Conservation (phyloP, 2,329 filamentous ascomycete genomes). For the Fusarium globosum region DNA sequence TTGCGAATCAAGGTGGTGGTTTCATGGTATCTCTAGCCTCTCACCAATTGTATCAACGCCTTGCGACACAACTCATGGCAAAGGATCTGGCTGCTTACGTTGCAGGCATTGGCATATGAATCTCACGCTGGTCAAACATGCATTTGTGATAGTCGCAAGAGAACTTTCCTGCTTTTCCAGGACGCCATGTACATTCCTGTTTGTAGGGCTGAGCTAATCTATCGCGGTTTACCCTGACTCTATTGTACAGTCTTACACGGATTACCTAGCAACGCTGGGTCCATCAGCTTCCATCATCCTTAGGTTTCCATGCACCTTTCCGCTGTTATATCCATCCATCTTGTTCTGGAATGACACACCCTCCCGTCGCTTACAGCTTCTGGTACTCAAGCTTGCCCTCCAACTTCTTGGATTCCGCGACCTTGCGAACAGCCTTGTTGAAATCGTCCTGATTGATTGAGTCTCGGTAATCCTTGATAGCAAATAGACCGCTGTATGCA, state of each 20-base stretch:
- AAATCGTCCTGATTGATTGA: conserved; percentile 98
- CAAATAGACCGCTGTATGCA: conserved; percentile 81
- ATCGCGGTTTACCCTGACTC: conserved; percentile 35
- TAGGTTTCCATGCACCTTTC: conserved; percentile 26
- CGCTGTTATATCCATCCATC: conserved; percentile 20
- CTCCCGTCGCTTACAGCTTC: conserved; percentile 74
- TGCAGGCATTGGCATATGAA: not conserved
- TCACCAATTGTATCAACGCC: not conserved
- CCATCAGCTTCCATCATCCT: conserved; percentile 24
- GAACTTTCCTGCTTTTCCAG: conserved; percentile 31
- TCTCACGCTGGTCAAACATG: conserved; percentile 14
- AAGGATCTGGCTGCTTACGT: conserved; percentile 11
- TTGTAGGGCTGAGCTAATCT: conserved; percentile 41
- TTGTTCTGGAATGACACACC: conserved; percentile 17
- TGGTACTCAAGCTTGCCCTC: conserved; percentile 98
- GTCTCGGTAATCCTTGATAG: conserved; percentile 98
- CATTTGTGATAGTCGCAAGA: conserved; percentile 1
- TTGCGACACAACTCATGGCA: not conserved
- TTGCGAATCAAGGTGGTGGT: conserved; percentile 5
- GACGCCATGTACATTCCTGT: conserved; percentile 43
- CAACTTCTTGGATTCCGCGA: conserved; percentile 96
- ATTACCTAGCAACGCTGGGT: conserved; percentile 36
- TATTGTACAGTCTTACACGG: conserved; percentile 47
- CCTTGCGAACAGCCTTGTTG: conserved; percentile 98
- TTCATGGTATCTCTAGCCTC: not conserved